A percentile compares a stretch with the other conserved stretches of the same genome.
Conservation (phyloP, 192 early-diverging fungal genomes). For the Ambispora gerdemannii region DNA sequence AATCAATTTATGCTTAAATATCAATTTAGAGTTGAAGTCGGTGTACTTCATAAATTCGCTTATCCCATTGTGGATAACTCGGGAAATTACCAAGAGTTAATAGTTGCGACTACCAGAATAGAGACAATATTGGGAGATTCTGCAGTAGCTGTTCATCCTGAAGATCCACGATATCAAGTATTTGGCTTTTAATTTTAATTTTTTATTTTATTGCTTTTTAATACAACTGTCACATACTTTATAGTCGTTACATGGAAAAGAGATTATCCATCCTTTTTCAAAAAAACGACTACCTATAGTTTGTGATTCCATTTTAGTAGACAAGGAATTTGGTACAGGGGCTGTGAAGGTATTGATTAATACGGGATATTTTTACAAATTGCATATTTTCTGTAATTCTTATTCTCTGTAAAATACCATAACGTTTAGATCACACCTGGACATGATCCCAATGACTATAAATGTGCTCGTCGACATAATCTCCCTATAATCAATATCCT, state of each 20-base stretch:
- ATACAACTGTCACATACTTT: neutral
- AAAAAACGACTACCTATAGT: conserved; percentile 78
- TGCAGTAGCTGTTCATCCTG: conserved; percentile 89
- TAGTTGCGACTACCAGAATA: conserved; percentile 94
- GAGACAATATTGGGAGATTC: conserved; percentile 99
- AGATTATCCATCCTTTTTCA: conserved; percentile 80
- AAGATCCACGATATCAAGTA: conserved; percentile 80
- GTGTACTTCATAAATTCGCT: conserved; percentile 84
- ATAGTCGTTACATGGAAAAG: conserved; percentile 57
- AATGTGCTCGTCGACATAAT: conserved; percentile 77
- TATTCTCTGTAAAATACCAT: too few species aligned
- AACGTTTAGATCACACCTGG: conserved; percentile 82
- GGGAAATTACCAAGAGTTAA: conserved; percentile 57
- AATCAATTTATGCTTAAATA: too few species aligned
- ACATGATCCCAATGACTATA: conserved; percentile 90
- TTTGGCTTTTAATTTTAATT: neutral
- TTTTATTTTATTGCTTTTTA: neutral
- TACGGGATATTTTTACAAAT: too few species aligned
- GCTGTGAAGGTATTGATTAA: conserved; percentile 86
- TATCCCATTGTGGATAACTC: conserved; percentile 75
- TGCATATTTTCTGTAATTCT: too few species aligned
- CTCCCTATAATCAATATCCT: conserved; percentile 84
- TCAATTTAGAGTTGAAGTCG: conserved; percentile 84
- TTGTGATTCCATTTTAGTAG: conserved; percentile 76
- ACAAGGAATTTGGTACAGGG: conserved; percentile 92